These are phyloP conservation scores for Eimeria necatrix DNA, from an alignment of 169 alveolate species.

Conservation along the genomic window DNA sequence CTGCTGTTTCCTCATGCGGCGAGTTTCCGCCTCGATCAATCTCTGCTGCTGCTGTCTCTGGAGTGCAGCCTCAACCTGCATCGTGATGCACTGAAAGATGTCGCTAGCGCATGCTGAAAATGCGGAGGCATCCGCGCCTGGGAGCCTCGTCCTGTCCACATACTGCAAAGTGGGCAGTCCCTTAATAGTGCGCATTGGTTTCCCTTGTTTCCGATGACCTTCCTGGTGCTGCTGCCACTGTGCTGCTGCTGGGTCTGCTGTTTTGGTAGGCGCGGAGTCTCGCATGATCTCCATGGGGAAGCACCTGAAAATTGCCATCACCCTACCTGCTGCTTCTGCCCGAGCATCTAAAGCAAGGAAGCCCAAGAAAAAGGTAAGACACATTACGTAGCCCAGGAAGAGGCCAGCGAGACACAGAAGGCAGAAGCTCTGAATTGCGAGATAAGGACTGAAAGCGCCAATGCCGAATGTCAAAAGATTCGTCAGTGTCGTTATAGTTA, in stretches of 20 bases:
- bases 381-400: slow-evolving; percentile 88
- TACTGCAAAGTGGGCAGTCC: slow-evolving; percentile 69
- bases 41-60: slow-evolving; percentile 70
- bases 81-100: slow-evolving; percentile 65
- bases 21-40: slow-evolving; percentile 59
- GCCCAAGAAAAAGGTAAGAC: slow-evolving; percentile 87
- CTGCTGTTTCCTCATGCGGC: slow-evolving; percentile 68
- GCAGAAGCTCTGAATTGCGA: slow-evolving; percentile 89
- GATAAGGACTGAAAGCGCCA: slow-evolving; percentile 90
- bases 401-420: slow-evolving; percentile 87
- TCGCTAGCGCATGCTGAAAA: slow-evolving; percentile 74
- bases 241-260: neutral
- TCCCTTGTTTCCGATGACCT: neutral
- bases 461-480: slow-evolving; percentile 88
- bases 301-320: slow-evolving; percentile 13
- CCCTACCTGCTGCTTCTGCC: slow-evolving; percentile 81
- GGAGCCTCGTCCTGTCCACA: slow-evolving; percentile 44
- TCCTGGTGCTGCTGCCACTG: slow-evolving; percentile 14
- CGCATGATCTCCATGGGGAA: slow-evolving; percentile 49
- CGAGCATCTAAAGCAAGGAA: slow-evolving; percentile 88
- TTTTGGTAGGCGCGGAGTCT: slow-evolving; percentile 37
- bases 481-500: slow-evolving; percentile 90
- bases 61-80: slow-evolving; percentile 71
- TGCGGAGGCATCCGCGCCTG: slow-evolving; percentile 70
- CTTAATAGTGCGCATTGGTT: slow-evolving; percentile 29